Conservation (phyloP, 495 filamentous ascomycete genomes). For the Terfezia boudieri region DNA sequence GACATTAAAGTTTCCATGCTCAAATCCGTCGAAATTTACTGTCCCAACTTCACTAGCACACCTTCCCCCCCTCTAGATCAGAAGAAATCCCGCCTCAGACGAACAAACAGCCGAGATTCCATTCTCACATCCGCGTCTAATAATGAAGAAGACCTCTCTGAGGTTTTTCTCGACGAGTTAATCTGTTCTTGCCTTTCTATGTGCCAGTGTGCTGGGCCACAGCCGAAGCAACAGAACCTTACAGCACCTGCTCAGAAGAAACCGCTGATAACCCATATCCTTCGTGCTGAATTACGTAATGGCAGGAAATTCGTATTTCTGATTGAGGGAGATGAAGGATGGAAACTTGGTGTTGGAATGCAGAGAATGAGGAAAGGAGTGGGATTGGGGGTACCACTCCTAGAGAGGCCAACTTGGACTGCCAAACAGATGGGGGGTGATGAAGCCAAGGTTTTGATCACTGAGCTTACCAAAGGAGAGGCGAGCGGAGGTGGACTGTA, state of each 20-base stretch:
- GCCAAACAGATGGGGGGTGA: not conserved
- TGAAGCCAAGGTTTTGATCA: not conserved
- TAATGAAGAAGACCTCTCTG: constrained; percentile 6
- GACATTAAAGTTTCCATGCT: constrained; percentile 96
- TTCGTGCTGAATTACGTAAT: constrained; percentile 65
- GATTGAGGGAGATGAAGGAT: constrained; percentile 58
- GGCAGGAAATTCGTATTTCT: constrained; percentile 68
- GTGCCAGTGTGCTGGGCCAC: not conserved
- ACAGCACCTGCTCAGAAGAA: constrained; percentile 17
- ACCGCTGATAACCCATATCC: constrained; percentile 39
- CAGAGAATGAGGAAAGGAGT: constrained; percentile 44
- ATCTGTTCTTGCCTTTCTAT: constrained; percentile 7
- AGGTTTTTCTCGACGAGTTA: constrained; percentile 13
- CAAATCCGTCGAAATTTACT: constrained; percentile 79
- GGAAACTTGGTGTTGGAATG: constrained; percentile 76
- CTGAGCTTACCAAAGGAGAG: not conserved
- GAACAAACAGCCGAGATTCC: constrained; percentile 7
- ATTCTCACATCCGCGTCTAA: constrained; percentile 5
- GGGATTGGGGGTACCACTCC: not conserved
- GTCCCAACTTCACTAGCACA: constrained; percentile 25
- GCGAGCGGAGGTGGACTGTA: too few relatives aligned
- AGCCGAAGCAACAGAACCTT: not conserved
- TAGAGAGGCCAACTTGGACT: not conserved
- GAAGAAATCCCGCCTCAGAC: constrained; percentile 2
- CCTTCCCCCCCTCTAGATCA: not conserved